A percentile compares a stretch with the other conserved stretches of the same genome.
These are phyloP conservation scores for Fusarium xyrophilum DNA, from an alignment of 2,329 filamentous ascomycete species.

Conservation along the genomic window DNA sequence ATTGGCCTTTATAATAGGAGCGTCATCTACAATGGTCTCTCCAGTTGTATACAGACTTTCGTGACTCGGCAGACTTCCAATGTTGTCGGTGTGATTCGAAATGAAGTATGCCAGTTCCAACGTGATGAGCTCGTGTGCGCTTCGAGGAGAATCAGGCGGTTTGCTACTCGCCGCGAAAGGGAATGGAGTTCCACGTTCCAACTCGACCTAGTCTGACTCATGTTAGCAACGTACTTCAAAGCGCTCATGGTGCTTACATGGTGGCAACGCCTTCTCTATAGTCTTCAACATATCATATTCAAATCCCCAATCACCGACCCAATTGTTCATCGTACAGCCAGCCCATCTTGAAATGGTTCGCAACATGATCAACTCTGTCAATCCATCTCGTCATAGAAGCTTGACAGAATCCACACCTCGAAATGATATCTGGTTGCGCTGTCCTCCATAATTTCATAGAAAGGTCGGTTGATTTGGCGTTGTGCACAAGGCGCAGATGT, in stretches of 20 bases:
- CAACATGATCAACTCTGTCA: slow-evolving; percentile 48
- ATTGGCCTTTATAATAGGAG: slow-evolving; percentile 49
- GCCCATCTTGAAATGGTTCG: slow-evolving; percentile 52
- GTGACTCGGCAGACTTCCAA: slow-evolving; percentile 20
- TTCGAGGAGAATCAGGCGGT: slow-evolving; percentile 30
- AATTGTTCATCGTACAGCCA: slow-evolving; percentile 51
- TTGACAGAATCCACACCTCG: slow-evolving; percentile 52
- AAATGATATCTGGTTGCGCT: slow-evolving; percentile 46
- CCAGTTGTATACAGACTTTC: slow-evolving; percentile 13
- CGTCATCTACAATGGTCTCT: slow-evolving; percentile 43
- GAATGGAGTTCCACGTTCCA: slow-evolving; percentile 27
- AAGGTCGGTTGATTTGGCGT: slow-evolving; percentile 45
- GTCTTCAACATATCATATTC: slow-evolving; percentile 46
- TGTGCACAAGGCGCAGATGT: slow-evolving; percentile 52
- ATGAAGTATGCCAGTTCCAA: slow-evolving; percentile 35
- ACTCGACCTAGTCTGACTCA: slow-evolving; percentile 28
- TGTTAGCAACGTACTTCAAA: neutral
- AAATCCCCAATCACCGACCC: slow-evolving; percentile 54
- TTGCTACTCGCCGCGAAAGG: slow-evolving; percentile 28
- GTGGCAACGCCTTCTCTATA: slow-evolving; percentile 52
- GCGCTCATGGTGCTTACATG: slow-evolving; percentile 39
- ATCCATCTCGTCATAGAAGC: slow-evolving; percentile 48
- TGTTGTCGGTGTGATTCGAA: slow-evolving; percentile 21
- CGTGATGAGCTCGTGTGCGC: slow-evolving; percentile 34
- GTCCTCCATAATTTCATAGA: slow-evolving; percentile 46